A percentile compares a stretch with the other conserved stretches of the same genome.
phyloP scores from a whole-genome alignment of 2,329 filamentous ascomycete species.

The Cladobotryum mycophilum region DNA sequence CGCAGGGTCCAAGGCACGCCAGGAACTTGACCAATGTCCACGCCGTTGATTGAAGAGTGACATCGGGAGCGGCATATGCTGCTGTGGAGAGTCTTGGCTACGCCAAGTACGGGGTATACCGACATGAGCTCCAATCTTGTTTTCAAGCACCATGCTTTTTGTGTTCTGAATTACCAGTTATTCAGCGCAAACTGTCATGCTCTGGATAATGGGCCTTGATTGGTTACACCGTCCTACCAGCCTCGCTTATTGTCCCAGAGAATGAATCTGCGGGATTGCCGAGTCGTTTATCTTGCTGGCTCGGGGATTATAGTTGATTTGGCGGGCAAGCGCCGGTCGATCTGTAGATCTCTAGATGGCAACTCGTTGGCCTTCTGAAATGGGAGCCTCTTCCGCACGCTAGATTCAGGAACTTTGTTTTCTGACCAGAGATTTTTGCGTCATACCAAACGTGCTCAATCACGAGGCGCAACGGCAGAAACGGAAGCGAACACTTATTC shows the following conservation, averaged over 20 bases:
- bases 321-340: background rate
- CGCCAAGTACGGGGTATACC: too few species aligned
- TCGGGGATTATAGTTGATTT: background rate
- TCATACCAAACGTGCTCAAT: background rate
- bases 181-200: too few species aligned
- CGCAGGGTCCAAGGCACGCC: too few species aligned
- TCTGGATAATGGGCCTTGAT: background rate
- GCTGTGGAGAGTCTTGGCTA: too few species aligned
- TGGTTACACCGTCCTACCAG: constrained; percentile 1
- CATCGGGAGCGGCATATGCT: too few species aligned
- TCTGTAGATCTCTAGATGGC: constrained; percentile 7
- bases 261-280: background rate
- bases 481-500: too few species aligned
- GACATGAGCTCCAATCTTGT: background rate
- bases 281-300: background rate
- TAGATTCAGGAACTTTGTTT: constrained; percentile 3
- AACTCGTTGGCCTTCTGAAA: constrained; percentile 7
- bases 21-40: too few species aligned
- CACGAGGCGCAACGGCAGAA: background rate
- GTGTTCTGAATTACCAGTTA: too few species aligned
- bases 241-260: background rate
- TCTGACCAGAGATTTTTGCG: background rate
- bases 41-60: too few species aligned
- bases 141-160: background rate
- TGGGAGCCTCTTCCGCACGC: constrained; percentile 11